Evolutionary conservation across 2,329 filamentous ascomycete genomes (phyloP).

Genomic region (Phaeosphaeria sp.): DNA sequence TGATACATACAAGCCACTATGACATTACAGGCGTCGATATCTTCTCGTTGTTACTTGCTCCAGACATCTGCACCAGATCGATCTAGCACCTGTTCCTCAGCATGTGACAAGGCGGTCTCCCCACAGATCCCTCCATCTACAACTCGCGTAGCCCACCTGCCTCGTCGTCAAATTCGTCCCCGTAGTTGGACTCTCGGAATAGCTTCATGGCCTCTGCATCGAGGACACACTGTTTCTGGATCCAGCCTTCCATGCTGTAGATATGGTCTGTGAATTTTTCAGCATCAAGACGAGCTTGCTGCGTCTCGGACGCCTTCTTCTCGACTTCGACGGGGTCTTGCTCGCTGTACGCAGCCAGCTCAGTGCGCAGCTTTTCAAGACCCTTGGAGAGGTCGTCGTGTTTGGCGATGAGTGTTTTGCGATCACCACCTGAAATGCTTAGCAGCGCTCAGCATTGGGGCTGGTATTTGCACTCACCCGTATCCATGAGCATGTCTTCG

Average conservation of each 20-base stretch:
- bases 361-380: constrained; percentile 46
- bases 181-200: constrained; percentile 58
- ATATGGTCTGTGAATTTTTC: constrained; percentile 55
- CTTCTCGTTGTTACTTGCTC: neutral
- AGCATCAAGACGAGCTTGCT: constrained; percentile 34
- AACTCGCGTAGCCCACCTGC: constrained; percentile 57
- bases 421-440: constrained; percentile 31
- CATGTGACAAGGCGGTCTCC: too few relatives aligned
- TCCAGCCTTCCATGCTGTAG: constrained; percentile 54
- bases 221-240: constrained; percentile 41
- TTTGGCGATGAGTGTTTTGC: constrained; percentile 48
- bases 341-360: constrained; percentile 55
- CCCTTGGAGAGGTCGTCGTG: constrained; percentile 47
- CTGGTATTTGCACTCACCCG: constrained; percentile 22
- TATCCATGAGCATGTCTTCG: constrained; percentile 44
- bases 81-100: neutral
- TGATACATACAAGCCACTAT: neutral
- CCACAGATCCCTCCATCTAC: constrained; percentile 4
- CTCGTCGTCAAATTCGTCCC: constrained; percentile 62
- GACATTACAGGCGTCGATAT: neutral
- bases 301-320: constrained; percentile 45
- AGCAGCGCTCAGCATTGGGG: neutral
- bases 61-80: neutral
- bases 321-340: constrained; percentile 55
- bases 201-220: constrained; percentile 52